Evolutionary conservation across 2,329 filamentous ascomycete genomes (phyloP).

Genomic region (Chrysoporthe puriensis): DNA sequence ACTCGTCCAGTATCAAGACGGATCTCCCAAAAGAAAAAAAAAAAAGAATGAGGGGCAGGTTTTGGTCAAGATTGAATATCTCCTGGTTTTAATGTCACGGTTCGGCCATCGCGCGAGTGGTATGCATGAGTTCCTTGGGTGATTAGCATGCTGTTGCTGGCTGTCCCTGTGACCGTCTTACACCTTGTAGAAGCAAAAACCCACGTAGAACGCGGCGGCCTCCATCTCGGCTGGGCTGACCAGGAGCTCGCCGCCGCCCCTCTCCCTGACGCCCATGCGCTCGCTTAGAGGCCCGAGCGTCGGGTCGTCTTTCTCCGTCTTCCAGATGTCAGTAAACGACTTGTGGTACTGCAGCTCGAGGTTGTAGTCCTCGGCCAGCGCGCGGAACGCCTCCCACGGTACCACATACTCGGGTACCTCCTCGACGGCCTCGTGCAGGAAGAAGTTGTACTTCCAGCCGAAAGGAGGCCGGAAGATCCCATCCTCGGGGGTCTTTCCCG

Average conservation of each 20-base stretch:
- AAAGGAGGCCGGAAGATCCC: slow-evolving; percentile 93
- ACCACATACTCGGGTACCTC: slow-evolving; percentile 97
- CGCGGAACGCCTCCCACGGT: slow-evolving; percentile 96
- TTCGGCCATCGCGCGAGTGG: not conserved
- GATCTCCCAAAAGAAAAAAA: not conserved
- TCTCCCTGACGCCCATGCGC: slow-evolving; percentile 89
- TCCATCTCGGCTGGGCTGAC: slow-evolving; percentile 90
- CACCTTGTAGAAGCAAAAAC: slow-evolving; percentile 97
- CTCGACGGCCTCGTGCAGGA: slow-evolving; percentile 93
- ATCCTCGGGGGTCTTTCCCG: slow-evolving; percentile 78
- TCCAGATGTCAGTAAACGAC: slow-evolving; percentile 88
- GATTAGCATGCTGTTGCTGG: not conserved
- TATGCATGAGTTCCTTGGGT: not conserved
- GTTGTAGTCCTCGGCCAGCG: slow-evolving; percentile 94
- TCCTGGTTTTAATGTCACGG: not conserved
- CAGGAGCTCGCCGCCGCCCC: slow-evolving; percentile 66
- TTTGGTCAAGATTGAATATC: not conserved
- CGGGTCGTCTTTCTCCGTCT: slow-evolving; percentile 83
- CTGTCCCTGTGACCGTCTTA: slow-evolving; percentile 42
- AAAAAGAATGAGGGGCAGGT: not conserved
- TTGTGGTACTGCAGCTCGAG: slow-evolving; percentile 94
- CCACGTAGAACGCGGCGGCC: slow-evolving; percentile 87
- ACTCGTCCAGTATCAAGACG: slow-evolving; percentile 2
- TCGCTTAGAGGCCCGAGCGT: slow-evolving; percentile 84
- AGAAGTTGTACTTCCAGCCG: slow-evolving; percentile 98